Conservation (phyloP, 2,329 filamentous ascomycete species). For the Cadophora gregata region DNA sequence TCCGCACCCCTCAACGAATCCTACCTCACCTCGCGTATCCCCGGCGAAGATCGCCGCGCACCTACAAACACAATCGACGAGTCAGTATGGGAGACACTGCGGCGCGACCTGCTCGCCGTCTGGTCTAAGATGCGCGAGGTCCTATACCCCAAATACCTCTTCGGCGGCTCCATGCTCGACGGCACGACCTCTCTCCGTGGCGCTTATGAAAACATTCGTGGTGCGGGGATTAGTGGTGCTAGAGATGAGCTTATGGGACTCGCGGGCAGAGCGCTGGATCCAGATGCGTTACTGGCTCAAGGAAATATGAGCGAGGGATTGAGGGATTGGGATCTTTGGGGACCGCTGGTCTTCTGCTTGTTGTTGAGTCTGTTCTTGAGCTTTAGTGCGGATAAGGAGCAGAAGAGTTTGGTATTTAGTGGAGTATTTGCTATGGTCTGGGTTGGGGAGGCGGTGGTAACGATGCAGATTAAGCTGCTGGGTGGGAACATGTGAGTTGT, state of each 20-base stretch:
- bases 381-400: constrained; percentile 76
- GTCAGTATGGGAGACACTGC: constrained; percentile 95
- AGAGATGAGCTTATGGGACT: constrained; percentile 67
- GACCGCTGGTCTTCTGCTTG: constrained; percentile 92
- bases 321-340: constrained; percentile 98
- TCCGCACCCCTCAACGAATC: constrained; percentile 70
- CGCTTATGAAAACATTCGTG: constrained; percentile 66
- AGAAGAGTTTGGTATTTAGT: constrained; percentile 89
- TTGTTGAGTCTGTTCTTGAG: constrained; percentile 87
- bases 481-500: constrained; percentile 93
- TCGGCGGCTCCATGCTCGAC: constrained; percentile 72
- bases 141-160: constrained; percentile 91
- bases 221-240: constrained; percentile 63
- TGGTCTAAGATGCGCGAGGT: constrained; percentile 99
- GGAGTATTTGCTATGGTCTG: constrained; percentile 97
- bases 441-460: constrained; percentile 96
- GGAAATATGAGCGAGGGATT: constrained; percentile 86
- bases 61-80: constrained; percentile 96
- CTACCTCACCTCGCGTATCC: constrained; percentile 88
- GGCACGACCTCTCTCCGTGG: constrained; percentile 60
- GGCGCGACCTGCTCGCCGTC: constrained; percentile 86
- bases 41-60: constrained; percentile 89
- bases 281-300: constrained; percentile 63
- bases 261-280: constrained; percentile 66
- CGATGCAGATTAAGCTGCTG: constrained; percentile 94